These are phyloP conservation scores for Pneumocystis oryctolagi DNA, from an alignment of 1,139 yeast genomes.

Conservation along the genomic window DNA sequence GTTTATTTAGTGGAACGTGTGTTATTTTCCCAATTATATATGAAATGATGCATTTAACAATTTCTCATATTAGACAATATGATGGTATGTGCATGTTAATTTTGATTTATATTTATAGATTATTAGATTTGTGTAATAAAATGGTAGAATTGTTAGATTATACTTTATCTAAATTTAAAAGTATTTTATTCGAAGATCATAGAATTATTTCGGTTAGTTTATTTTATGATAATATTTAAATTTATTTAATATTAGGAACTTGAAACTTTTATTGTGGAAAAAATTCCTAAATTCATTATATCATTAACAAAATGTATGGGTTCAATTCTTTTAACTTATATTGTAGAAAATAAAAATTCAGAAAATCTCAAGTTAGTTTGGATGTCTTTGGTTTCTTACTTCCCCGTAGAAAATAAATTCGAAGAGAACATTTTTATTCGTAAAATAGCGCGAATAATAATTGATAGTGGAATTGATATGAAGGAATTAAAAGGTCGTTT, in stretches of 20 bases:
- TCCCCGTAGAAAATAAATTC: neutral
- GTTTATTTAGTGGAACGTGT: neutral
- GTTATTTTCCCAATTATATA: neutral
- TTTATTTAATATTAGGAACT: neutral
- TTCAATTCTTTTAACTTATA: neutral
- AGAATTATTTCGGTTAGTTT: neutral
- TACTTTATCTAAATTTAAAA: neutral
- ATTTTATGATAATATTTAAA: neutral
- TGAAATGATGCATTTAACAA: neutral
- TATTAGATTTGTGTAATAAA: neutral
- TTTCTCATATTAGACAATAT: neutral
- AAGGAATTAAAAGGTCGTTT: neutral
- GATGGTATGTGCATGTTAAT: neutral
- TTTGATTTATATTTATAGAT: neutral
- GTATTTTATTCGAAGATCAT: neutral
- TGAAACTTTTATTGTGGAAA: neutral
- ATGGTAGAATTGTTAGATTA: neutral
- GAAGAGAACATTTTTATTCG: neutral
- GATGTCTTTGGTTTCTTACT: neutral
- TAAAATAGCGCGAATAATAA: neutral
- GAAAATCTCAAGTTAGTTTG: neutral
- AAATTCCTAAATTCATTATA: neutral
- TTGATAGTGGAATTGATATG: neutral
- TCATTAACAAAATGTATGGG: neutral
- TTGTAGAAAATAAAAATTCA: neutral